Percentiles rank a stretch among this genome's conserved stretches.
Evolutionary conservation across 176 grass and related monocot species (phyloP).

Genomic region (Chloris gayana): DNA sequence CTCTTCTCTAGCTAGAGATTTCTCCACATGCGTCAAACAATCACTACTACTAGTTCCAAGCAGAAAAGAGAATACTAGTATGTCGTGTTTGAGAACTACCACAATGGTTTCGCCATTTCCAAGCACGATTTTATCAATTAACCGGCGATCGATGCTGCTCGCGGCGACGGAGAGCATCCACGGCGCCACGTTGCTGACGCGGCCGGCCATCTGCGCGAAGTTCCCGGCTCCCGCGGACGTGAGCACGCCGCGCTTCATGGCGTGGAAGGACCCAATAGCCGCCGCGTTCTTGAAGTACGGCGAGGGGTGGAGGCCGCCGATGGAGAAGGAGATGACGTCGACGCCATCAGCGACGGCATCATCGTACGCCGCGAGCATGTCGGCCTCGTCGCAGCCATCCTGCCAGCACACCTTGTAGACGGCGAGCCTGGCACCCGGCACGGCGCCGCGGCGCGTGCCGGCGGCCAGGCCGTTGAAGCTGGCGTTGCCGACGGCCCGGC

Average conservation of each 20-base stretch:
- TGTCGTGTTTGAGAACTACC: background rate
- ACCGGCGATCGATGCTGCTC: background rate
- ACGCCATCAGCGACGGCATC: slow-evolving; percentile 51
- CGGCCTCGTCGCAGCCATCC: background rate
- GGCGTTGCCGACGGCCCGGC: background rate
- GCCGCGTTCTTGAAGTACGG: rapidly evolving
- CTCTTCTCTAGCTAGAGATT: no score
- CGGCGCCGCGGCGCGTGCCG: slow-evolving; percentile 30
- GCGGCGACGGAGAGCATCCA: background rate
- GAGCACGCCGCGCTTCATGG: slow-evolving; percentile 9
- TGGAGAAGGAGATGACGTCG: slow-evolving; percentile 33
- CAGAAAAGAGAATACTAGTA: no score
- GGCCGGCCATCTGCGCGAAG: background rate
- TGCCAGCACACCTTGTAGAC: slow-evolving; percentile 48
- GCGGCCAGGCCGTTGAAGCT: slow-evolving; percentile 13
- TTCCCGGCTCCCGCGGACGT: slow-evolving; percentile 28
- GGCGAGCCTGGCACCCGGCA: slow-evolving; percentile 30
- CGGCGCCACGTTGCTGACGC: slow-evolving; percentile 40
- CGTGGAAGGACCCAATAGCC: slow-evolving; percentile 50
- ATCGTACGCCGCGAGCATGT: slow-evolving; percentile 46
- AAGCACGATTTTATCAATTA: background rate
- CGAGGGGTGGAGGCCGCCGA: rapidly evolving
- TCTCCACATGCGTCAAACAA: no score
- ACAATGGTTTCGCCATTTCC: background rate
- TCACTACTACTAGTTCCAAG: no score